phyloP scores from a whole-genome alignment of 1,284 basidiomycete species.

The Naganishia liquefaciens region DNA sequence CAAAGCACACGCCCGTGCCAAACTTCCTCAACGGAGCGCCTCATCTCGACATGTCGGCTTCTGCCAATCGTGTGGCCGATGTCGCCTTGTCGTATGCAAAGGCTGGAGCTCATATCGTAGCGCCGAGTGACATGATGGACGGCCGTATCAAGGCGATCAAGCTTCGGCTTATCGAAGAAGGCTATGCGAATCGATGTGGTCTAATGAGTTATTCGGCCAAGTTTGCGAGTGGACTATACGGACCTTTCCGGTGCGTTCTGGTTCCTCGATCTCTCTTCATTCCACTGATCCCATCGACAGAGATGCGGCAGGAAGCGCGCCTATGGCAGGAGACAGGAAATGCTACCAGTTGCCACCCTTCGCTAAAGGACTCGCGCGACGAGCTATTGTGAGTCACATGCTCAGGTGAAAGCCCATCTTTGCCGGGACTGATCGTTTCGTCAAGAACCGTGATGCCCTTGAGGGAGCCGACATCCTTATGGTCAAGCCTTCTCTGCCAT shows the following conservation, averaged over 20 bases:
- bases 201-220: slow-evolving; percentile 99
- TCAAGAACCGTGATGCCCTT: slow-evolving; percentile 76
- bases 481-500: slow-evolving; percentile 96
- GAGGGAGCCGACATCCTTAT: slow-evolving; percentile 99
- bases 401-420: slow-evolving; percentile 4
- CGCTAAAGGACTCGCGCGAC: slow-evolving; percentile 84
- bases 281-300: slow-evolving; percentile 54
- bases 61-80: slow-evolving; percentile 81
- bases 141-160: slow-evolving; percentile 91
- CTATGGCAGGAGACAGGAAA: slow-evolving; percentile 90
- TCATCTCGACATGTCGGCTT: slow-evolving; percentile 64
- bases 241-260: slow-evolving; percentile 79
- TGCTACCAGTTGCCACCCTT: slow-evolving; percentile 94
- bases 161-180: slow-evolving; percentile 73
- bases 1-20: slow-evolving; percentile 14
- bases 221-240: slow-evolving; percentile 94
- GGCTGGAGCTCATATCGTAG: slow-evolving; percentile 96
- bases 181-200: slow-evolving; percentile 80
- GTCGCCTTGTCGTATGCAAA: slow-evolving; percentile 90
- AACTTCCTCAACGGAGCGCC: slow-evolving; percentile 34
- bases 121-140: slow-evolving; percentile 99
- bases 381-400: slow-evolving; percentile 75
- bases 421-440: background rate
- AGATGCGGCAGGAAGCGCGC: slow-evolving; percentile 93
- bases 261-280: background rate